Conservation (phyloP, 2,329 filamentous ascomycete species). For the Aspergillus sp. region DNA sequence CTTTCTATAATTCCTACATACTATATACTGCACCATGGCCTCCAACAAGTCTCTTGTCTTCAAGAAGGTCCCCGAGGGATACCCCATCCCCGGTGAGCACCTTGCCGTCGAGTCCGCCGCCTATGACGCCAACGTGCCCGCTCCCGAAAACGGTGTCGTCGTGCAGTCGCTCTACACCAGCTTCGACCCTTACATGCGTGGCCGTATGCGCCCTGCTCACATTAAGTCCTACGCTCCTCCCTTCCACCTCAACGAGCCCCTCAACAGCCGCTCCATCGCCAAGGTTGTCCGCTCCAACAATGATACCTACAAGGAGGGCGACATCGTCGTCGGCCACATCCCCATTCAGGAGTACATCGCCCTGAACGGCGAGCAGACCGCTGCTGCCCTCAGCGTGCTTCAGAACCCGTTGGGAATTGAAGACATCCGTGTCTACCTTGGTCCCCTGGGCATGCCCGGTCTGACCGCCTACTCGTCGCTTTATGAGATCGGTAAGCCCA, state of each 20-base stretch:
- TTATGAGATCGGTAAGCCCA: slow-evolving; percentile 67
- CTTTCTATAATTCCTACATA: not conserved
- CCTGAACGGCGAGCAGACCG: slow-evolving; percentile 43
- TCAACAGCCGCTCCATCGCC: slow-evolving; percentile 58
- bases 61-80: slow-evolving; percentile 59
- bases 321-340: slow-evolving; percentile 55
- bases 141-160: slow-evolving; percentile 60
- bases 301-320: slow-evolving; percentile 57
- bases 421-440: slow-evolving; percentile 57
- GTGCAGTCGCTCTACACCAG: slow-evolving; percentile 67
- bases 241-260: slow-evolving; percentile 56
- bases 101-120: slow-evolving; percentile 59
- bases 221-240: slow-evolving; percentile 62
- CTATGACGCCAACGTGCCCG: slow-evolving; percentile 54
- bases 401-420: slow-evolving; percentile 56
- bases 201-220: slow-evolving; percentile 62
- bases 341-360: slow-evolving; percentile 63
- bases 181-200: slow-evolving; percentile 79
- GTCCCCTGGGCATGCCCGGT: slow-evolving; percentile 71
- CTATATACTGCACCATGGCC: slow-evolving; percentile 16
- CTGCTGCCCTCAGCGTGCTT: slow-evolving; percentile 46
- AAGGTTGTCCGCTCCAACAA: slow-evolving; percentile 66
- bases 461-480: slow-evolving; percentile 68
- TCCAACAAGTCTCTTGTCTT: slow-evolving; percentile 71
- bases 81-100: slow-evolving; percentile 64